A percentile compares a stretch with the other conserved stretches of the same genome.
Evolutionary conservation across 257 asterid species (phyloP).

Genomic region (Solanum sitiens): DNA sequence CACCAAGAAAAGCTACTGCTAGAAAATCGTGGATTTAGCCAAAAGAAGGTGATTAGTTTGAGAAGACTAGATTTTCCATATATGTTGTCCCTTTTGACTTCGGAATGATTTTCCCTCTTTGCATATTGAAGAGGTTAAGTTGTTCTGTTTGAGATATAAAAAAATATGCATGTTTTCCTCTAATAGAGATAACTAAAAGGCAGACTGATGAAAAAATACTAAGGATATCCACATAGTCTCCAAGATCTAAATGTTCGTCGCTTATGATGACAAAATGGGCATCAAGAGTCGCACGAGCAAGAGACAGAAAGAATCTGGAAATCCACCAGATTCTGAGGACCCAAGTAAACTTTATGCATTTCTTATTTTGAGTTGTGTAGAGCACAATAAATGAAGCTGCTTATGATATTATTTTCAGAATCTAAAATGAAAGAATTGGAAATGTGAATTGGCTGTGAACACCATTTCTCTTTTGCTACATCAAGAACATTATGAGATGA

Average conservation of each 20-base stretch:
- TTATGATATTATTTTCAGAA: too few relatives aligned
- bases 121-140: slow-evolving; percentile 55
- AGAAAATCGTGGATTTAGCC: slow-evolving; percentile 83
- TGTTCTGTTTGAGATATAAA: slow-evolving; percentile 12
- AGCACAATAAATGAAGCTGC: too few relatives aligned
- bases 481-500: too few relatives aligned
- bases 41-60: slow-evolving; percentile 77
- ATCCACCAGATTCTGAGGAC: too few relatives aligned
- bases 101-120: slow-evolving; percentile 25
- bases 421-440: too few relatives aligned
- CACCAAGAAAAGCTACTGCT: slow-evolving; percentile 71
- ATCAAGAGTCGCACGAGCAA: slow-evolving; percentile 20
- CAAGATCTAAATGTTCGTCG: slow-evolving; percentile 17
- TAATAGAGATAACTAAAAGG: slow-evolving; percentile 41
- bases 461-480: too few relatives aligned
- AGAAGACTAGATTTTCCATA: slow-evolving; percentile 67
- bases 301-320: too few relatives aligned
- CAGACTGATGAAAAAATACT: slow-evolving; percentile 42
- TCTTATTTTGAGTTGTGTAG: too few relatives aligned
- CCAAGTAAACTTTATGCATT: too few relatives aligned
- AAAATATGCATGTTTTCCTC: slow-evolving; percentile 35
- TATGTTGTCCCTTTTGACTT: slow-evolving; percentile 38
- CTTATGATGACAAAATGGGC: slow-evolving; percentile 18
- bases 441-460: too few relatives aligned
- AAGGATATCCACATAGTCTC: slow-evolving; percentile 38